These are phyloP conservation scores for Pharus latifolius DNA, from an alignment of 176 grass and related monocot genomes.

Conservation along the genomic window DNA sequence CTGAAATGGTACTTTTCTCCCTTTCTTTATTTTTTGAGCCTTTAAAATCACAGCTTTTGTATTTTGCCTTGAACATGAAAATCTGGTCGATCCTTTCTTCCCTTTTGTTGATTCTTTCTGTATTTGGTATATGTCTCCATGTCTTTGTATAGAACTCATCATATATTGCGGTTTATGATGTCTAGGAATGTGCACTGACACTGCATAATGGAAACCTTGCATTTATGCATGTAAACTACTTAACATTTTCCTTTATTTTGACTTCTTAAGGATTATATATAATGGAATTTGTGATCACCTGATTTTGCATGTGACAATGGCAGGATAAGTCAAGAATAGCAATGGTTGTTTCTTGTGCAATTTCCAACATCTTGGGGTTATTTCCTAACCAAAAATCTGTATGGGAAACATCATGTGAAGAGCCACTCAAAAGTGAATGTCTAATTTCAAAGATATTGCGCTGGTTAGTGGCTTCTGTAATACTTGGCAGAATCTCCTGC, in stretches of 20 bases:
- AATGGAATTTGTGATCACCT: not conserved
- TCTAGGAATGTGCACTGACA: not conserved
- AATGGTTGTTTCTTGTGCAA: conserved; percentile 42
- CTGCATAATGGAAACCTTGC: not conserved
- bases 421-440: conserved; percentile 30
- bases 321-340: conserved; percentile 70
- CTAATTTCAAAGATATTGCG: conserved; percentile 60
- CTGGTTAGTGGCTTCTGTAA: conserved; percentile 72
- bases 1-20: conserved; percentile 47
- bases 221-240: not conserved
- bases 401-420: conserved; percentile 18
- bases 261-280: not conserved
- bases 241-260: not conserved
- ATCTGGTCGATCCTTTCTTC: not conserved
- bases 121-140: not conserved
- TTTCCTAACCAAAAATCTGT: conserved; percentile 13
- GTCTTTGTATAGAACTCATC: not conserved
- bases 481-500: conserved; percentile 62
- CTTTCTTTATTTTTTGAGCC: conserved; percentile 15
- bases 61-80: not conserved
- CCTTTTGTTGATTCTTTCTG: not conserved
- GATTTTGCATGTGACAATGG: conserved; percentile 17
- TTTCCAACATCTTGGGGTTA: conserved; percentile 41
- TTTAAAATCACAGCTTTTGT: not conserved
- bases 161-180: not conserved